Percentiles rank a stretch among this genome's conserved stretches.
phyloP scores from a whole-genome alignment of 2,329 filamentous ascomycete genomes.

The Bertia moriformis region DNA sequence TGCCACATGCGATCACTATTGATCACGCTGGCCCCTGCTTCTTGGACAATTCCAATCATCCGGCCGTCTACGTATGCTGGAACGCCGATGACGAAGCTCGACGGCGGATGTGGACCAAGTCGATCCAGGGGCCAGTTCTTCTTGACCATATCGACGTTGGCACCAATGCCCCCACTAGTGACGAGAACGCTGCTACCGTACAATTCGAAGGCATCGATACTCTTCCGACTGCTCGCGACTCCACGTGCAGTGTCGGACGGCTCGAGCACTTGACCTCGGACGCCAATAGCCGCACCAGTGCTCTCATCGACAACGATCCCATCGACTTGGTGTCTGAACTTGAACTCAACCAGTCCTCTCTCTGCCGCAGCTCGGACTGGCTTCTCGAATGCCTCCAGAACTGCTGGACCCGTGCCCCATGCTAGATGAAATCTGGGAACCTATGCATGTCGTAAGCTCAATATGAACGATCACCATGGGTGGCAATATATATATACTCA shows the following conservation, averaged over 20 bases:
- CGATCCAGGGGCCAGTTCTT: slow-evolving; percentile 40
- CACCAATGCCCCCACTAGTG: slow-evolving; percentile 43
- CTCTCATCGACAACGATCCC: slow-evolving; percentile 34
- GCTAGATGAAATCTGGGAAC: slow-evolving; percentile 47
- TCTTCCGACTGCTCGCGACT: slow-evolving; percentile 27
- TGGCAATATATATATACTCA: no score
- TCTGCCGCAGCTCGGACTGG: slow-evolving; percentile 36
- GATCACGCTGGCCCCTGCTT: slow-evolving; percentile 35
- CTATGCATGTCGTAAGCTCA: no score
- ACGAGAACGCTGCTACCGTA: slow-evolving; percentile 35
- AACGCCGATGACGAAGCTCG: slow-evolving; percentile 42
- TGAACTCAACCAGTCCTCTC: slow-evolving; percentile 37
- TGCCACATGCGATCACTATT: slow-evolving; percentile 55
- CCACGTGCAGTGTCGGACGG: slow-evolving; percentile 33
- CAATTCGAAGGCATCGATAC: slow-evolving; percentile 35
- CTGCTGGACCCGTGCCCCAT: slow-evolving; percentile 46
- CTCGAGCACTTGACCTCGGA: slow-evolving; percentile 36
- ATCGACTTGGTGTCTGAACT: slow-evolving; percentile 40
- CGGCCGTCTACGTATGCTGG: slow-evolving; percentile 50
- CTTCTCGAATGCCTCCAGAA: slow-evolving; percentile 40
- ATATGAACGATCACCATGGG: no score
- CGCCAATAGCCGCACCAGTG: slow-evolving; percentile 33
- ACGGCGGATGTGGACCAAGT: slow-evolving; percentile 37
- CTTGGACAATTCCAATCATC: slow-evolving; percentile 41
- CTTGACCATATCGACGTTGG: slow-evolving; percentile 44